phyloP scores from a whole-genome alignment of 1,139 yeast genomes.

The Yamadazyma oceani region DNA sequence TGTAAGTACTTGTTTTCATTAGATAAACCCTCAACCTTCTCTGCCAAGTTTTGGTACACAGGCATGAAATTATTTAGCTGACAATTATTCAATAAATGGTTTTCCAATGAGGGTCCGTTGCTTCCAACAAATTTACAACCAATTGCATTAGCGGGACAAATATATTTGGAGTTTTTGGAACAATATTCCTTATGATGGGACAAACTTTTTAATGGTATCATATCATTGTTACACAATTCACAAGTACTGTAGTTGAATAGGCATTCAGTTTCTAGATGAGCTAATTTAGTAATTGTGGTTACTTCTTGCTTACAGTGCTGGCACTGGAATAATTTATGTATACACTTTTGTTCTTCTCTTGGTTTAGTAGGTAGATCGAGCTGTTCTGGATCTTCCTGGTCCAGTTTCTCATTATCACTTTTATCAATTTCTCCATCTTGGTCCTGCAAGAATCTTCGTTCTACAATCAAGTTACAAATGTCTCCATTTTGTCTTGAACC shows the following conservation, averaged over 20 bases:
- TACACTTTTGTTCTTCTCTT: constrained; percentile 16
- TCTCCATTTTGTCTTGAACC: constrained; percentile 22
- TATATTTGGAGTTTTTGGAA: constrained; percentile 28
- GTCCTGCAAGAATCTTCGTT: constrained; percentile 13
- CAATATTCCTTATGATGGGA: constrained; percentile 38
- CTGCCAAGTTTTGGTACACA: constrained; percentile 21
- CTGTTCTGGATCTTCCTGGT: constrained; percentile 12
- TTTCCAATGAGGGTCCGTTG: constrained; percentile 39
- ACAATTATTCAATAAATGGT: constrained; percentile 36
- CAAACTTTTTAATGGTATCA: constrained; percentile 36
- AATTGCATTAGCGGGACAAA: constrained; percentile 42
- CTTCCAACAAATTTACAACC: constrained; percentile 45
- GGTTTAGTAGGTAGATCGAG: constrained; percentile 4
- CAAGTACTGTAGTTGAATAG: constrained; percentile 39
- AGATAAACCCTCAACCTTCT: constrained; percentile 20
- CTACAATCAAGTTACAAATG: constrained; percentile 12
- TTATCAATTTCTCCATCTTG: constrained; percentile 1
- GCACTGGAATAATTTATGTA: constrained; percentile 41
- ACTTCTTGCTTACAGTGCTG: constrained; percentile 37
- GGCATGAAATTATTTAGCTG: constrained; percentile 36
- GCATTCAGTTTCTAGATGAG: constrained; percentile 44
- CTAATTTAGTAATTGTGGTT: constrained; percentile 27
- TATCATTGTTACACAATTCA: constrained; percentile 41
- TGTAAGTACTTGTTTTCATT: constrained; percentile 35
- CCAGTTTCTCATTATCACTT: too few relatives aligned